Evolutionary conservation across 1,284 basidiomycete genomes (phyloP).

Genomic region (Trichosporon ovoides): DNA sequence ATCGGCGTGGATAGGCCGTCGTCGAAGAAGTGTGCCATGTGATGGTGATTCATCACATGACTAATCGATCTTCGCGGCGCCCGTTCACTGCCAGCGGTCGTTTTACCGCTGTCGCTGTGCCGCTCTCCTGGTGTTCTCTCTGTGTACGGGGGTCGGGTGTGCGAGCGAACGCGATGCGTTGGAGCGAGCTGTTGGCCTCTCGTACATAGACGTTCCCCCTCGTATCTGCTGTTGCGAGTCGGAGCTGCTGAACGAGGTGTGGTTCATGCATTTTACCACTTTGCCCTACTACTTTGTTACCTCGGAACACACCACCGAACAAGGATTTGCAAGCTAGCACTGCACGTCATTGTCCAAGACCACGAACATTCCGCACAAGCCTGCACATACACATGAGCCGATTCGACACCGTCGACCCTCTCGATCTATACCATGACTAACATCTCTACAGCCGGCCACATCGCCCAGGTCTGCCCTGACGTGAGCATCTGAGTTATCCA

Average conservation of each 20-base stretch:
- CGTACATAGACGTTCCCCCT: slow-evolving; percentile 24
- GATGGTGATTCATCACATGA: slow-evolving; percentile 4
- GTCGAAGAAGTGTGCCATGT: slow-evolving; percentile 9
- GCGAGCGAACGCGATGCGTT: slow-evolving; percentile 29
- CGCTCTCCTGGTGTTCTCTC: slow-evolving; percentile 14
- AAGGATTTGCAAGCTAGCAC: no score
- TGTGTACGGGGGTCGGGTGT: slow-evolving; percentile 39
- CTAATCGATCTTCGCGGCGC: not conserved
- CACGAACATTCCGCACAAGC: not conserved
- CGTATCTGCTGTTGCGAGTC: no score
- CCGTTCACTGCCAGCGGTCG: not conserved
- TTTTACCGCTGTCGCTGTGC: no score
- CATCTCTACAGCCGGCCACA: slow-evolving; percentile 42
- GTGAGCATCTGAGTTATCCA: slow-evolving; percentile 15
- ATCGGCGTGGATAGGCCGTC: not conserved
- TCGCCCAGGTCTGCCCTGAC: slow-evolving; percentile 44
- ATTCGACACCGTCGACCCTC: no score
- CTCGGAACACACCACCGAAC: not conserved
- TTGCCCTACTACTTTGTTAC: slow-evolving; percentile 1
- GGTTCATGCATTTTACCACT: slow-evolving; percentile 11
- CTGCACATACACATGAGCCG: no score
- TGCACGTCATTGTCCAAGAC: slow-evolving; percentile 5
- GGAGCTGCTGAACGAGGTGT: not conserved
- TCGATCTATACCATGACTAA: slow-evolving; percentile 15
- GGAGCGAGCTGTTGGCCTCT: slow-evolving; percentile 28